Base-by-base conservation (phyloP, 2,329 filamentous ascomycete genomes). In the Sporothrix humicola region DNA sequence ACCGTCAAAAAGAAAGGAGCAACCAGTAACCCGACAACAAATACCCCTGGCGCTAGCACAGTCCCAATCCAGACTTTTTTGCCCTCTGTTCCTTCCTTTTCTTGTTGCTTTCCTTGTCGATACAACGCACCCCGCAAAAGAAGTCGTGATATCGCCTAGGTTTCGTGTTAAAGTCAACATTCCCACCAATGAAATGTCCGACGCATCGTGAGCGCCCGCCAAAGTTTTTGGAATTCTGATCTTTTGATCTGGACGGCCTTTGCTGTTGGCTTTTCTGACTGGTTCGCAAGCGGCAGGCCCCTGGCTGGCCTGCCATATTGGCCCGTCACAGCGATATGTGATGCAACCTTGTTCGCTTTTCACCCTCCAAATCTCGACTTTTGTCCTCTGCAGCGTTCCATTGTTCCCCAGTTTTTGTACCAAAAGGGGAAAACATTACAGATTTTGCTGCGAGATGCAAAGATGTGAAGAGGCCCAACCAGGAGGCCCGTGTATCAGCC, bases 401-500 rank as follows among this genome's bases (percentile, higher is more conserved):
- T 58, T 13, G 23, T 31, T 20, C 58, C 58, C 58, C 58, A 20
- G 37, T 63, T 63, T 44, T 20, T 63, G 37, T 12, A 42, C 37
- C 59, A 4, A 48, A 26, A 46, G 23, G 37, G 20, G 9, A 44
- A 12, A 23, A 15, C 37, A 37, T 31, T 26, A 37, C 56, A 59
- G 26, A 56, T 56, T 37, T 37, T 37, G 20, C 52, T 37, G 23
- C 52, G 20, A 59, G 56, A 37, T 37, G 7, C 23, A 23, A 13
- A n/a, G 5, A 37, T 12, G 26, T 5, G 56, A 10, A 56, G 12
- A 13, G 15, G 20, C 13, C 46, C 37, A 50, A 26, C 50, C 31
- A 72, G 50, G 72, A 70, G 59, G 69, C 59, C 23, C 56, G 73
- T 69, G 46, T 72, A 48, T 66, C 73, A 74, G 59, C 63, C 73